These are phyloP conservation scores for Colletotrichum tanaceti DNA, from an alignment of 2,329 filamentous ascomycete genomes.

Conservation along the genomic window DNA sequence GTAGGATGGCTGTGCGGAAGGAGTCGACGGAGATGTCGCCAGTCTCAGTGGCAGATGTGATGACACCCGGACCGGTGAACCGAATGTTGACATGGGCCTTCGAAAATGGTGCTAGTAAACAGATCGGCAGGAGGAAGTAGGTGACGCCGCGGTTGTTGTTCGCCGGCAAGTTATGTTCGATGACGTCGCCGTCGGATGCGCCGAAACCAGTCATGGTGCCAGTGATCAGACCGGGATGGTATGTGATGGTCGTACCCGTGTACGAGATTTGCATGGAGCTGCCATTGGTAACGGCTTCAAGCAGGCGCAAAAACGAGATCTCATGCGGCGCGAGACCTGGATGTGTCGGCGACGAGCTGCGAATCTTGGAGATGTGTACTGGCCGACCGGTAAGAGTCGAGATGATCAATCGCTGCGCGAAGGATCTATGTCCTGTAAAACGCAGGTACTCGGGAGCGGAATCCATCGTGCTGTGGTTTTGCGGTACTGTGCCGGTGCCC, in stretches of 20 bases:
- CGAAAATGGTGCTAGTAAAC: slow-evolving; percentile 90
- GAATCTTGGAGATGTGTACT: slow-evolving; percentile 93
- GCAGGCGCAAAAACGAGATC: slow-evolving; percentile 92
- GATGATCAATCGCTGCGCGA: slow-evolving; percentile 86
- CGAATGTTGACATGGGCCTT: slow-evolving; percentile 92
- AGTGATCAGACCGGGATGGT: slow-evolving; percentile 91
- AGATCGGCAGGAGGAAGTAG: slow-evolving; percentile 92
- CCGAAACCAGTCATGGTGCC: slow-evolving; percentile 83
- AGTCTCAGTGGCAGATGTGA: slow-evolving; percentile 84
- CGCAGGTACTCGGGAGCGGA: slow-evolving; percentile 69
- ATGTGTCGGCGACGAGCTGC: slow-evolving; percentile 83
- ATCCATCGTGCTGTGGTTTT: slow-evolving; percentile 51
- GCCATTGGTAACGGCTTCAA: slow-evolving; percentile 96
- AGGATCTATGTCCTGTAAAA: slow-evolving; percentile 86
- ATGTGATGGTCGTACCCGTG: slow-evolving; percentile 92
- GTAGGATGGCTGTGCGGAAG: slow-evolving; percentile 91
- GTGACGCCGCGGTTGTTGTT: slow-evolving; percentile 84
- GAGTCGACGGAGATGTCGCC: slow-evolving; percentile 94
- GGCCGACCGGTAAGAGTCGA: slow-evolving; percentile 91
- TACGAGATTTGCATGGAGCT: slow-evolving; percentile 95
- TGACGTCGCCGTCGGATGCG: slow-evolving; percentile 76
- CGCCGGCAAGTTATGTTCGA: slow-evolving; percentile 83
- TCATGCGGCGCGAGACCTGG: slow-evolving; percentile 93
- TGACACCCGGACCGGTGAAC: slow-evolving; percentile 90
- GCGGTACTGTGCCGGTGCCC: slow-evolving; percentile 22